A percentile compares a stretch with the other conserved stretches of the same genome.
Evolutionary conservation across 352 stramenopile species (phyloP).

Genomic region (Pythium folliculosum): DNA sequence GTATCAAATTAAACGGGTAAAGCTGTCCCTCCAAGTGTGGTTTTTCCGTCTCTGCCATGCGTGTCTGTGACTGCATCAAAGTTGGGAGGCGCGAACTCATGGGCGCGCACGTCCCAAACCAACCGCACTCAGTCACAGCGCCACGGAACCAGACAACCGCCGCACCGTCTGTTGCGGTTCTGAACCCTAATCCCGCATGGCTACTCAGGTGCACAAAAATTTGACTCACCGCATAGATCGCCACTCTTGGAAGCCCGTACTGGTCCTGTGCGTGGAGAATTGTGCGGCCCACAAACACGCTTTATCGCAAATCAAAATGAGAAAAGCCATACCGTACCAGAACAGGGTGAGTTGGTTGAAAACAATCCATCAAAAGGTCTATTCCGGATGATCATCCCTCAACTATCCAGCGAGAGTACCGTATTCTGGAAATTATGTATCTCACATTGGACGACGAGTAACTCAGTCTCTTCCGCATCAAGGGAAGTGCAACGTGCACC

Average conservation of each 20-base stretch:
- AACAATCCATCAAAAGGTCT: too few relatives aligned
- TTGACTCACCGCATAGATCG: background rate
- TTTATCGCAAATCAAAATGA: too few relatives aligned
- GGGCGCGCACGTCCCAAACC: background rate
- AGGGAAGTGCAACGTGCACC: background rate
- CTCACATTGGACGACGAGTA: background rate
- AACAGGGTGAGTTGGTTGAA: too few relatives aligned
- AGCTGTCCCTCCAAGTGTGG: background rate
- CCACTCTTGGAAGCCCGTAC: background rate
- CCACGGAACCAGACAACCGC: background rate
- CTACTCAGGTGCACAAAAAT: background rate
- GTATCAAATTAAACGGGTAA: background rate
- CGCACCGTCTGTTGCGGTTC: background rate
- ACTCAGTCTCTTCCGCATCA: background rate
- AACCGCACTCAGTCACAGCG: background rate
- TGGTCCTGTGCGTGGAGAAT: background rate
- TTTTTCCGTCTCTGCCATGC: constrained; percentile 5
- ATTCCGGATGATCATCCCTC: too few relatives aligned
- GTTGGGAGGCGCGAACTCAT: background rate
- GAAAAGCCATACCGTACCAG: too few relatives aligned
- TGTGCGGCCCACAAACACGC: too few relatives aligned
- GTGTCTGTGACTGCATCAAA: constrained; percentile 2
- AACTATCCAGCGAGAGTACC: too few relatives aligned
- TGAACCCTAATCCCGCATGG: background rate
- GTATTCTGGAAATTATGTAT: background rate